A percentile compares a stretch with the other conserved stretches of the same genome.
phyloP scores from a whole-genome alignment of 768 basidiomycete species.

The Macrocybe gigantea region DNA sequence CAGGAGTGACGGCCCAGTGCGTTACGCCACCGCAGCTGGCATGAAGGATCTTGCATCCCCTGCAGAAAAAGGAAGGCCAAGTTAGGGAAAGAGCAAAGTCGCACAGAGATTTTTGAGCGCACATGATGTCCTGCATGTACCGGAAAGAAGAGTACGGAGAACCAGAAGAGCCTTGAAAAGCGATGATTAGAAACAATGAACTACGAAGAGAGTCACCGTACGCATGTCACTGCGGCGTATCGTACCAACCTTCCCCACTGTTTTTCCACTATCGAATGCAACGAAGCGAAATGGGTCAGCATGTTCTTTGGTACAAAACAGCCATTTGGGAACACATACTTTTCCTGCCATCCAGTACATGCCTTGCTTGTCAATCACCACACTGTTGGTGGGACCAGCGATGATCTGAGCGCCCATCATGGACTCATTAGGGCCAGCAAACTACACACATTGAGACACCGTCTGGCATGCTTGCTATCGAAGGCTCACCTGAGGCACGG shows the following conservation, averaged over 20 bases:
- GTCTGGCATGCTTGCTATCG: not conserved
- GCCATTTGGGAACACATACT: conserved; percentile 27
- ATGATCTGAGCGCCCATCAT: conserved; percentile 60
- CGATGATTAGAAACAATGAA: conserved; percentile 3
- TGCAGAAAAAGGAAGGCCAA: conserved; percentile 18
- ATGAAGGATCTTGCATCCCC: conserved; percentile 72
- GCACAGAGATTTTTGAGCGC: conserved; percentile 12
- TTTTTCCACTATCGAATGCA: conserved; percentile 74
- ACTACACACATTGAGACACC: conserved; percentile 34
- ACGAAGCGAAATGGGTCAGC: conserved; percentile 5
- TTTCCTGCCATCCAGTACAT: conserved; percentile 89
- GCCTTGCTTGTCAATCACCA: conserved; percentile 77
- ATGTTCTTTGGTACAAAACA: not conserved
- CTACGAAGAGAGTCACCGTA: not conserved
- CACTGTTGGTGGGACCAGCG: conserved; percentile 81
- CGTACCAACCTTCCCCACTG: conserved; percentile 74
- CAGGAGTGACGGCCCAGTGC: conserved; percentile 74
- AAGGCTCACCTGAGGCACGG: conserved; percentile 66
- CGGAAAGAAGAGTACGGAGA: conserved; percentile 87
- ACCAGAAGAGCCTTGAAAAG: conserved; percentile 65
- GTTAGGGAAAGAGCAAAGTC: conserved; percentile 1
- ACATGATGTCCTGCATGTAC: conserved; percentile 84
- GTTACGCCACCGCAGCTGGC: conserved; percentile 84
- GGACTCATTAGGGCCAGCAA: conserved; percentile 62
- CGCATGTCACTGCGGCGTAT: no score